Base-by-base conservation (phyloP, 116 monocot genomes). In the Phalaenopsis hybrid region DNA sequence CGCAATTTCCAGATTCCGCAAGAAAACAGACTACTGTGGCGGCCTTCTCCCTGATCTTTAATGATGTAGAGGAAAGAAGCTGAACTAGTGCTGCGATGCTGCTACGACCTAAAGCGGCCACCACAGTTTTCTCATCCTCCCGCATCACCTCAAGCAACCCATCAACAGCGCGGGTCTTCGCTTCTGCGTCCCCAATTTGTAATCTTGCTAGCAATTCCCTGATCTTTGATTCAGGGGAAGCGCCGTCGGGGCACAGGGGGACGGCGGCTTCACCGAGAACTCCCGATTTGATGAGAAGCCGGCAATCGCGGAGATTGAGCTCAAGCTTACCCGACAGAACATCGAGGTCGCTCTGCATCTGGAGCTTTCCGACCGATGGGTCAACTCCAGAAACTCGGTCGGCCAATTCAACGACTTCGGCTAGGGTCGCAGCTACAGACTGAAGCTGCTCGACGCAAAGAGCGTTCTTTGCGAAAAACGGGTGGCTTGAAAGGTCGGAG, bases 331-430 rank as follows among this genome's bases (percentile, higher is more conserved):
- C 86, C 7, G 79, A 41, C 8, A 95, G 50, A 10, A 86, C 81
- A 43, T 95, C 92, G 25, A 95, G 92, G 58, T 91, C 89, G 67
- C 92, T 92, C 89, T 95, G 95, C 92, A 89, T 89, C 84, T 88
- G 92, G 23, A 95, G 91, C 88, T 95, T 95, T 18, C 95, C 95
- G 28, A 81, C 23, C 8, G 57, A 20, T 9, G 59, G 43, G 11
- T 75, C 28, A 4, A 74, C 55, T 11, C 16, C 8, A 13, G 23
- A 49, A 37, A 44, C 44, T 28, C 79, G 45, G 17, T 65, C 81
- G 9, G 88, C 89, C 31, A 92, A 82, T 21, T 77, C 76, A 70
- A 88, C 49, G 51, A 80, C 45, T 57, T 92, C 89, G 4, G 83
- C 61, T 11, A 92, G 86, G 11, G 84, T 77, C 33, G 45, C 33